Percentiles rank a stretch among this genome's conserved stretches.
Evolutionary conservation across 345 rosid species (phyloP).

Genomic region (Raphanus sativus): DNA sequence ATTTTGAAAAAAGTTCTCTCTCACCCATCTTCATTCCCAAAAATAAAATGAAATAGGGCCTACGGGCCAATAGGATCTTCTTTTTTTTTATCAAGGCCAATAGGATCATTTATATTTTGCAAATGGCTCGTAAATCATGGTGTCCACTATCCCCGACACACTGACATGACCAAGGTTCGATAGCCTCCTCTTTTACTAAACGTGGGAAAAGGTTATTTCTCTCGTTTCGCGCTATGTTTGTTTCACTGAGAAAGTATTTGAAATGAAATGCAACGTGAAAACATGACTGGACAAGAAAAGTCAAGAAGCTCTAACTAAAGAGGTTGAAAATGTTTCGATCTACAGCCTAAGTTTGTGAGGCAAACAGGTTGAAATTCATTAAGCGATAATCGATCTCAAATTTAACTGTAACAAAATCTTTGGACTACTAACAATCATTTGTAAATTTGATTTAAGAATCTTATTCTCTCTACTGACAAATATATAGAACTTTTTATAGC

Average conservation of each 20-base stretch:
- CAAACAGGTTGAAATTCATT: neutral
- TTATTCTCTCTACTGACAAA: neutral
- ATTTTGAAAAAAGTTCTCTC: neutral
- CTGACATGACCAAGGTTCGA: constrained; percentile 29
- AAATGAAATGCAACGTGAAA: constrained; percentile 3
- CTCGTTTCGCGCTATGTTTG: neutral
- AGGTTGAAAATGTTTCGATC: neutral
- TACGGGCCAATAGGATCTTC: neutral
- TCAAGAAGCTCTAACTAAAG: neutral
- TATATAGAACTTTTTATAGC: neutral
- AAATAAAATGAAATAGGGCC: neutral
- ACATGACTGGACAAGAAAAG: neutral
- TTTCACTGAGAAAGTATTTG: neutral
- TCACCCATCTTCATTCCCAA: neutral
- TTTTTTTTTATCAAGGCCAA: neutral
- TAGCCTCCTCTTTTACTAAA: neutral
- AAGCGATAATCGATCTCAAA: neutral
- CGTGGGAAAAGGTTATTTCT: neutral
- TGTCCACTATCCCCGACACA: constrained; percentile 32
- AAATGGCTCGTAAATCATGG: constrained; percentile 28
- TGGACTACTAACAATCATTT: neutral
- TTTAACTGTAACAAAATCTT: neutral
- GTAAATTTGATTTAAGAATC: constrained; percentile 9
- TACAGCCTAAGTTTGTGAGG: neutral
- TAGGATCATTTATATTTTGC: constrained; percentile 6